These are phyloP conservation scores for Wickerhamomyces subpelliculosus DNA, from an alignment of 805 yeast genomes.

Conservation along the genomic window DNA sequence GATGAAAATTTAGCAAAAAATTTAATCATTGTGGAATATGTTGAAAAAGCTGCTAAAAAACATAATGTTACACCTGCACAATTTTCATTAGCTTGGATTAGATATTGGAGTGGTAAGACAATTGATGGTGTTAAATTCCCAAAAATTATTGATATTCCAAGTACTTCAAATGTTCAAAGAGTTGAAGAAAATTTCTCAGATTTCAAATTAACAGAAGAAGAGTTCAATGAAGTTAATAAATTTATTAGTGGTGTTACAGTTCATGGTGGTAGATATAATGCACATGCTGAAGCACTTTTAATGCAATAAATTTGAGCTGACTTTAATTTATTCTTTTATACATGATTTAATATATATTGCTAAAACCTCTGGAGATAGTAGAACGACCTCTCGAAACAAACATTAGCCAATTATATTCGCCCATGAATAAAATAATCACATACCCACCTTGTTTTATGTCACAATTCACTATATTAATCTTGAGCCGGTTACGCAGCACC, in stretches of 20 bases:
- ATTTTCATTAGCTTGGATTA: slow-evolving; percentile 62
- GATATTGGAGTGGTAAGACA: slow-evolving; percentile 28
- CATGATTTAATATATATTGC: no score
- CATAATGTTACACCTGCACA: slow-evolving; percentile 53
- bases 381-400: no score
- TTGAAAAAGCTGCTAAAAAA: slow-evolving; percentile 41
- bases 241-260: slow-evolving; percentile 37
- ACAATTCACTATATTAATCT: no score
- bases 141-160: slow-evolving; percentile 72
- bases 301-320: neutral
- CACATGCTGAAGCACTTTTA: slow-evolving; percentile 11
- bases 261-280: slow-evolving; percentile 51
- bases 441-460: no score
- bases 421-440: no score
- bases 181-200: slow-evolving; percentile 52
- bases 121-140: slow-evolving; percentile 32
- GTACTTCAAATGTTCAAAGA: slow-evolving; percentile 55
- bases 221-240: slow-evolving; percentile 45
- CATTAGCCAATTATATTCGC: no score
- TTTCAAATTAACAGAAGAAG: slow-evolving; percentile 45
- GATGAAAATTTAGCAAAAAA: slow-evolving; percentile 54
- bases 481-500: no score
- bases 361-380: no score
- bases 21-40: slow-evolving; percentile 41
- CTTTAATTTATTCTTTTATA: no score